phyloP scores from a whole-genome alignment of 2,329 filamentous ascomycete species.

The Xylaria digitata region DNA sequence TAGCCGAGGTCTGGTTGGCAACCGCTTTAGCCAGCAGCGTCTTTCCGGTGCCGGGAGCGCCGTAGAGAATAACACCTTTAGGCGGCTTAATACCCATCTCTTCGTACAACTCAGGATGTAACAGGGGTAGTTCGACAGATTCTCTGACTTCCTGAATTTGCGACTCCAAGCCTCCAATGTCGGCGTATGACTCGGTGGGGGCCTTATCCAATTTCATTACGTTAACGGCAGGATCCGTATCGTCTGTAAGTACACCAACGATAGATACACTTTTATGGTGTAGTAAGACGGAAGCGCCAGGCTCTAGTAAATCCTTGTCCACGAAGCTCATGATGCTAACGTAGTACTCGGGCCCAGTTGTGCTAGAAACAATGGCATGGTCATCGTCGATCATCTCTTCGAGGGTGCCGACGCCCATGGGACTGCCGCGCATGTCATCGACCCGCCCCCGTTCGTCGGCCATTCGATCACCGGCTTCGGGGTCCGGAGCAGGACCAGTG shows the following conservation, averaged over 20 bases:
- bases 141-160: constrained; percentile 99
- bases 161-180: constrained; percentile 93
- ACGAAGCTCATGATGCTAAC: constrained; percentile 99
- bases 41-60: constrained; percentile 96
- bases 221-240: constrained; percentile 92
- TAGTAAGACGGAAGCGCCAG: constrained; percentile 91
- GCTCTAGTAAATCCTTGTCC: constrained; percentile 97
- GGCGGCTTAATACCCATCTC: constrained; percentile 99
- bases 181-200: constrained; percentile 96
- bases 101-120: constrained; percentile 97
- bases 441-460: constrained; percentile 95
- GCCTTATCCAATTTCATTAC: constrained; percentile 99
- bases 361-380: constrained; percentile 97
- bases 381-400: constrained; percentile 99
- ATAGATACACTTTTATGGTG: constrained; percentile 99
- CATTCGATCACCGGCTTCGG: constrained; percentile 83
- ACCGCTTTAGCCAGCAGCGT: constrained; percentile 96
- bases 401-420: constrained; percentile 97
- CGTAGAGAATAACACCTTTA: constrained; percentile 99
- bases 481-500: constrained; percentile 71
- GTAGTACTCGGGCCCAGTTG: constrained; percentile 97
- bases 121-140: constrained; percentile 91
- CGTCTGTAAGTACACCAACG: constrained; percentile 95
- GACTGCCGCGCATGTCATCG: constrained; percentile 97
- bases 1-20: constrained; percentile 98